phyloP scores from a whole-genome alignment of 2,329 filamentous ascomycete genomes.

The Colletotrichum sp. region DNA sequence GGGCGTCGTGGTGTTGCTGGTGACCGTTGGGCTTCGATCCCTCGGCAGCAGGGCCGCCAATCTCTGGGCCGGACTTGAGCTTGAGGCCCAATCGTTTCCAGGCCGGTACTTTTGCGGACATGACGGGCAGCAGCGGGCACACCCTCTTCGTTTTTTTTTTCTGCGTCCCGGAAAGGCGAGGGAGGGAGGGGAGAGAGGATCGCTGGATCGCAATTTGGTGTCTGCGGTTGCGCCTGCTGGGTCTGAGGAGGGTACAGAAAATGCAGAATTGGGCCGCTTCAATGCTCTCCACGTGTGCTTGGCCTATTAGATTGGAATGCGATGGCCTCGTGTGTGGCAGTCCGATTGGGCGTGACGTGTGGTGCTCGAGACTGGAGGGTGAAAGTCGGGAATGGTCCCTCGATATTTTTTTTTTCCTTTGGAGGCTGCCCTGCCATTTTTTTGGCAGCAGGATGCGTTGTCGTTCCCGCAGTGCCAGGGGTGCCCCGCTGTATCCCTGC shows the following conservation, averaged over 20 bases:
- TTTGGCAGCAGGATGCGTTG: conserved; percentile 20
- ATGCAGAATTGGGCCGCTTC: conserved; percentile 10
- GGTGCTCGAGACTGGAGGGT: conserved; percentile 18
- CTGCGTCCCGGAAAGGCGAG: background rate
- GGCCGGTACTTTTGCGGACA: conserved; percentile 55
- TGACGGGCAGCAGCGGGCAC: conserved; percentile 36
- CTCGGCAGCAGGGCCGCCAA: conserved; percentile 18
- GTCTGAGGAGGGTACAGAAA: background rate
- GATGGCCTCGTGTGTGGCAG: conserved; percentile 10
- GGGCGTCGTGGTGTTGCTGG: conserved; percentile 20
- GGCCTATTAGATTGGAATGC: conserved; percentile 18
- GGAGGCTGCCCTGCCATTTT: conserved; percentile 12
- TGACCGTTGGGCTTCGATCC: conserved; percentile 29
- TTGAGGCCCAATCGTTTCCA: conserved; percentile 70
- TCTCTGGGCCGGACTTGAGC: conserved; percentile 49
- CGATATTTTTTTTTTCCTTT: conserved; percentile 14
- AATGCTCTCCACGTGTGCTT: conserved; percentile 13
- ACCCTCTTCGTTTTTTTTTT: conserved; percentile 14
- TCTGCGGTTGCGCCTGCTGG: conserved; percentile 5
- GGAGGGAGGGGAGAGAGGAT: background rate
- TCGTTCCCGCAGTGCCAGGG: conserved; percentile 20
- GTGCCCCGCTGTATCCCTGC: conserved; percentile 10
- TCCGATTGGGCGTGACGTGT: conserved; percentile 19
- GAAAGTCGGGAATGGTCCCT: conserved; percentile 2
- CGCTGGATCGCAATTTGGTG: conserved; percentile 10